These are phyloP conservation scores for Pisolithus albus DNA, from an alignment of 768 basidiomycete genomes.

Conservation along the genomic window DNA sequence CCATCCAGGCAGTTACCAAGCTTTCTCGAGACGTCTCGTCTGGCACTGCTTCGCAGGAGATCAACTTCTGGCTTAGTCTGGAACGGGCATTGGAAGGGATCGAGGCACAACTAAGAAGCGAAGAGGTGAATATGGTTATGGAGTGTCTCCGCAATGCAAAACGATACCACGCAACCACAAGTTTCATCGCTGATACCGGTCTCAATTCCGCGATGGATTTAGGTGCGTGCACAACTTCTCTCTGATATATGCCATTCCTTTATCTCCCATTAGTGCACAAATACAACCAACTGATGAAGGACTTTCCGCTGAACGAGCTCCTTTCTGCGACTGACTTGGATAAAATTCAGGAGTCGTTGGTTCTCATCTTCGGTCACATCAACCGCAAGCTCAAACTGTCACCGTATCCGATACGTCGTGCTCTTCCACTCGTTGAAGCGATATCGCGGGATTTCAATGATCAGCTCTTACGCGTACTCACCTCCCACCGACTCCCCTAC, in stretches of 20 bases:
- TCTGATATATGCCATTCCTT: not conserved
- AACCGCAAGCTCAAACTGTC: slow-evolving; percentile 94
- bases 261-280: slow-evolving; percentile 68
- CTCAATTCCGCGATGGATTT: slow-evolving; percentile 88
- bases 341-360: slow-evolving; percentile 86
- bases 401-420: slow-evolving; percentile 93
- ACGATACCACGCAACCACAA: slow-evolving; percentile 94
- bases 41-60: slow-evolving; percentile 96
- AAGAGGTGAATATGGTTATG: slow-evolving; percentile 89
- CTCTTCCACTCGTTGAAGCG: slow-evolving; percentile 94
- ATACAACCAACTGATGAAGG: slow-evolving; percentile 98
- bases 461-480: slow-evolving; percentile 84
- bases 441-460: slow-evolving; percentile 98
- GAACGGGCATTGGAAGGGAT: slow-evolving; percentile 92
- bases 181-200: slow-evolving; percentile 96
- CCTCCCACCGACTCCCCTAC: slow-evolving; percentile 86
- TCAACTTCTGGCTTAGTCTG: slow-evolving; percentile 97
- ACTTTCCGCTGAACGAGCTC: slow-evolving; percentile 95
- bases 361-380: slow-evolving; percentile 86
- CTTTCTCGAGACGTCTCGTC: slow-evolving; percentile 89
- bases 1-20: slow-evolving; percentile 94
- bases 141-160: slow-evolving; percentile 94
- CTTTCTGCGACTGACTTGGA: slow-evolving; percentile 94
- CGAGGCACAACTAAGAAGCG: slow-evolving; percentile 83
- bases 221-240: slow-evolving; percentile 38